These are phyloP conservation scores for Talaromyces nanjingensis DNA, from an alignment of 495 filamentous ascomycete genomes.

Conservation along the genomic window DNA sequence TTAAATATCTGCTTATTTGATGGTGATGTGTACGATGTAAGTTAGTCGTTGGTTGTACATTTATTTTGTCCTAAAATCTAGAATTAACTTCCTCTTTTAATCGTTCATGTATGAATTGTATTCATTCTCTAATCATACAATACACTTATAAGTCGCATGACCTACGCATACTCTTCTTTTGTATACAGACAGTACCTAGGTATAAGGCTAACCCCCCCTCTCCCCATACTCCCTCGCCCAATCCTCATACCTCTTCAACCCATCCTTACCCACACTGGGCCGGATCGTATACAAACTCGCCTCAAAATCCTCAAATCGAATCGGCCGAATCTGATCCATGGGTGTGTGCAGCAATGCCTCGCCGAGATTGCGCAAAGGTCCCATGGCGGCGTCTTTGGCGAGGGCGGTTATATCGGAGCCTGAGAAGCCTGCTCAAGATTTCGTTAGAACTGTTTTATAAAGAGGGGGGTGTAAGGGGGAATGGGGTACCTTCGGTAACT, in stretches of 20 bases:
- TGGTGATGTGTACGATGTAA: not conserved
- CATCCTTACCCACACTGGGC: conserved; percentile 81
- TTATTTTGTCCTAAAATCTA: not conserved
- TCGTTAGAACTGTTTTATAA: not conserved
- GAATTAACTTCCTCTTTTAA: not conserved
- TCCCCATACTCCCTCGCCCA: conserved; percentile 95
- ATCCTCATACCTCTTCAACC: conserved; percentile 81
- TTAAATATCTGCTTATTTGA: not conserved
- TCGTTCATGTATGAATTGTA: not conserved
- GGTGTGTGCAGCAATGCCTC: conserved; percentile 84
- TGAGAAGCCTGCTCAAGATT: conserved; percentile 64
- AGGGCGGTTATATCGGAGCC: conserved; percentile 96
- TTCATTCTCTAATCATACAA: not conserved
- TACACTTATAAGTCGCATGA: not conserved
- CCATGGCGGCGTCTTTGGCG: conserved; percentile 98
- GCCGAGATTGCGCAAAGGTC: conserved; percentile 82
- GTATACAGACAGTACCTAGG: not conserved
- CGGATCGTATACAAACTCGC: conserved; percentile 79
- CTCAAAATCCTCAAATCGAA: conserved; percentile 75
- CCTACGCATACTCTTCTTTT: not conserved
- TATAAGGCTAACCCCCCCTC: conserved; percentile 55
- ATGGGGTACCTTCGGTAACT: conserved; percentile 68
- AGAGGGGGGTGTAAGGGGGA: not conserved
- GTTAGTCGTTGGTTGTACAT: not conserved
- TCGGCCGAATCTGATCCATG: conserved; percentile 89